Base-by-base conservation (phyloP, 768 basidiomycete species). In the Tulasnella sp. region DNA sequence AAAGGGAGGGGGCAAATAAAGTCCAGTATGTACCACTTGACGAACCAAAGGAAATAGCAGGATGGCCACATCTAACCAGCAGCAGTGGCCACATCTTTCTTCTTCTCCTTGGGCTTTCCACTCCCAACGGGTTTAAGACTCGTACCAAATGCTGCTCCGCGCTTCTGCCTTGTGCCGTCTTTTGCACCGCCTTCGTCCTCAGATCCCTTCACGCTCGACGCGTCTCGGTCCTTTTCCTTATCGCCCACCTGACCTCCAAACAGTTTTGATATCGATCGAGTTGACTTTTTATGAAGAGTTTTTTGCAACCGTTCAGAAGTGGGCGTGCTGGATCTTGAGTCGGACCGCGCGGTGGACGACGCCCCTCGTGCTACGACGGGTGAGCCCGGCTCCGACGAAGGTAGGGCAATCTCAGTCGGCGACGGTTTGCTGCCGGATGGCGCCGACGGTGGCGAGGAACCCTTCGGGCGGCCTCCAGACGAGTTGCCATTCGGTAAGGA, bases 181-280 rank as follows among this genome's bases (percentile, higher is more conserved):
- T 75, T 75, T 3, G 17, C 49, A 29, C 54, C 67, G 4, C 67
- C 73, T 34, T 75, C 64, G 17, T 34, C 45, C 64, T n/a, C n/a
- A n/a, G 39, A 45, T 7, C 40, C 73, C 54, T 64, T 75, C 40
- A 25, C 37, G 12, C 17, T 29, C 36, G 36, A 38, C 7, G 22
- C n/a, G 11, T 36, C 49, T 14, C 52, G 45, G 31, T 76, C 75
- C 67, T 64, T 76, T n/a, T 76, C 75, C 67, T 76, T 76, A 7
- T 74, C 39, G 38, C 45, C 45, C 29, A 37, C 40, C 22, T 58
- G 42, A 34, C 52, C 39, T 8, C 40, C 42, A 38, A 76, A 68
- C 22, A 76, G 38, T 34, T 76, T 67, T 12, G 58, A 68, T n/a
- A 76, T 70, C 19, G 67, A 70, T 0, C 40, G 39, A 15, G 74